A percentile compares a stretch with the other conserved stretches of the same genome.
These are phyloP conservation scores for Capsaspora owczarzaki DNA, from an alignment of 78 protist species.

Conservation along the genomic window DNA sequence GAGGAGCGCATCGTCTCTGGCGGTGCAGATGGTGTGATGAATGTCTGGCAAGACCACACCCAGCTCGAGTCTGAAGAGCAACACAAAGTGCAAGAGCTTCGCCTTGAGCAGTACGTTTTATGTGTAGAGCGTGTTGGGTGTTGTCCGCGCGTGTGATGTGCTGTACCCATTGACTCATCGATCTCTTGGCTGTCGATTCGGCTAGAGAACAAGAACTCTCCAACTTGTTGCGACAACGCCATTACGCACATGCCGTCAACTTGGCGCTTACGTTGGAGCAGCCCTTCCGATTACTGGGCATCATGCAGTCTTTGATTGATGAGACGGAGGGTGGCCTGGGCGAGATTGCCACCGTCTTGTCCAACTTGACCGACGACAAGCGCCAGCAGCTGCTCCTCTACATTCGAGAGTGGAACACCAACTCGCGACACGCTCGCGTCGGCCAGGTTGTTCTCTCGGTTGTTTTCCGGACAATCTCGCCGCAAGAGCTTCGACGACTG, in stretches of 20 bases:
- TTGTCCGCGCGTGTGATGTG: not conserved
- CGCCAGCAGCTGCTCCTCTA: not conserved
- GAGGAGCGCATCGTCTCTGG: slow-evolving; percentile 60
- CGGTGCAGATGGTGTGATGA: slow-evolving; percentile 57
- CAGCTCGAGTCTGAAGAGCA: slow-evolving; percentile 35
- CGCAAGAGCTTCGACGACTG: not conserved
- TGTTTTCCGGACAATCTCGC: not conserved
- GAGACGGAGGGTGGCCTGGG: not conserved
- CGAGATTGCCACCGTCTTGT: not conserved
- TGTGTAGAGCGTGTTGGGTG: not conserved
- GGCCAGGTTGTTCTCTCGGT: not conserved
- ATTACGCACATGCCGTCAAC: not conserved
- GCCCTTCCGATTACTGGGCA: not conserved
- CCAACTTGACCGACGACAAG: not conserved
- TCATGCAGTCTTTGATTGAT: not conserved
- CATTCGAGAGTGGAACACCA: not conserved
- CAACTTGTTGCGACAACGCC: not conserved
- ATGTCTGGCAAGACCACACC: slow-evolving; percentile 59
- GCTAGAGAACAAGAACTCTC: not conserved
- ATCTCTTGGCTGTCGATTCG: not conserved
- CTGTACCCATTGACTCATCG: no score
- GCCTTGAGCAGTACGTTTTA: not conserved
- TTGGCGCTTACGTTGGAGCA: not conserved
- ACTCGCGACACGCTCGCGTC: not conserved
- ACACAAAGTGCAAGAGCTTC: not conserved